phyloP scores from a whole-genome alignment of 2,329 filamentous ascomycete species.

The Ramularia endophylla region DNA sequence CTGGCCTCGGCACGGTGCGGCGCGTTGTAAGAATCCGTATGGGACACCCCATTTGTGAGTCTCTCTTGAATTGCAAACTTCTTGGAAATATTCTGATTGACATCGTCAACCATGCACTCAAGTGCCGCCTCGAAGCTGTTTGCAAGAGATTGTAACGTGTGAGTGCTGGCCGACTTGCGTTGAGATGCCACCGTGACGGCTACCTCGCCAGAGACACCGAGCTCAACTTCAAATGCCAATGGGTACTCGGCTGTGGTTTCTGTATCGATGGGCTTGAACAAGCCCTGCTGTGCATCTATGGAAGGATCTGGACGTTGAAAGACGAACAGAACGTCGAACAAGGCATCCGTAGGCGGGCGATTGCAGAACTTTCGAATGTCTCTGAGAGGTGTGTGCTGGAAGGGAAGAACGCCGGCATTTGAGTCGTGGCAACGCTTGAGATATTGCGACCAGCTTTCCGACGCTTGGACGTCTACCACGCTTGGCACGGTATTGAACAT shows the following conservation, averaged over 20 bases:
- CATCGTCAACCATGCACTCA: slow-evolving; percentile 5
- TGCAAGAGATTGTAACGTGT: slow-evolving; percentile 27
- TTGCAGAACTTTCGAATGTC: slow-evolving; percentile 75
- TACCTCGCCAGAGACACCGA: slow-evolving; percentile 45
- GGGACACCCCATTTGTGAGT: too few relatives aligned
- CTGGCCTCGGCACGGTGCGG: slow-evolving; percentile 2
- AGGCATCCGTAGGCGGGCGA: slow-evolving; percentile 45
- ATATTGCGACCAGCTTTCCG: slow-evolving; percentile 54
- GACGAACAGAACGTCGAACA: slow-evolving; percentile 79
- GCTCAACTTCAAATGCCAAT: slow-evolving; percentile 67
- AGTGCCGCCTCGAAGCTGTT: slow-evolving; percentile 10
- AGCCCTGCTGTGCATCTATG: slow-evolving; percentile 10
- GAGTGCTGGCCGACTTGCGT: slow-evolving; percentile 29
- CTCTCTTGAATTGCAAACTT: slow-evolving; percentile 4
- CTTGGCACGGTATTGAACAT: slow-evolving; percentile 88
- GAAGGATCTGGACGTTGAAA: slow-evolving; percentile 53
- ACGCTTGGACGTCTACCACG: slow-evolving; percentile 41
- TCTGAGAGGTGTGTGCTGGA: slow-evolving; percentile 72
- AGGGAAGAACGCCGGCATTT: slow-evolving; percentile 61
- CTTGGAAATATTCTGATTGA: slow-evolving; percentile 9
- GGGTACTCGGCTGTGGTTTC: slow-evolving; percentile 60
- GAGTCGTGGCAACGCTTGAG: slow-evolving; percentile 63
- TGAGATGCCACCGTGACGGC: slow-evolving; percentile 57
- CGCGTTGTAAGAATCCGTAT: not conserved
- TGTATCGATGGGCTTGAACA: slow-evolving; percentile 52